These are phyloP conservation scores for Oryza glumipatula DNA, from an alignment of 176 grass and related monocot species.

Conservation along the genomic window DNA sequence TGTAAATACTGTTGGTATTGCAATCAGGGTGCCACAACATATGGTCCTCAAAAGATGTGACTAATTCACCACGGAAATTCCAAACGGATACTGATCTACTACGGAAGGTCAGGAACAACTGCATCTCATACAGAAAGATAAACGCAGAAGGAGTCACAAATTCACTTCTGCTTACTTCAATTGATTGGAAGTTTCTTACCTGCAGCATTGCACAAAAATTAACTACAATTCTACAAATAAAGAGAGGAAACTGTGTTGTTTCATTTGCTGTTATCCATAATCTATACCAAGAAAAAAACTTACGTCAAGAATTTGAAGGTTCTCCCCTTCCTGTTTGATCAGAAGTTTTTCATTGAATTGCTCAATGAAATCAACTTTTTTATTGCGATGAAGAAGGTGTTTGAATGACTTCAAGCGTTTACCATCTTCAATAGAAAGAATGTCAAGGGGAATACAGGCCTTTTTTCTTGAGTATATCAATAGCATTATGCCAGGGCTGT, in stretches of 20 bases:
- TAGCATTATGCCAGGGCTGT: constrained; percentile 73
- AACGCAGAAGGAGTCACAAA: constrained; percentile 75
- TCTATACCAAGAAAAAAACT: not conserved
- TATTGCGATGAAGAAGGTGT: constrained; percentile 67
- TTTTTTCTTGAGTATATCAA: constrained; percentile 68
- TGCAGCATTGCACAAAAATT: constrained; percentile 35
- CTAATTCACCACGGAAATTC: constrained; percentile 75
- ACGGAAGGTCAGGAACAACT: constrained; percentile 64
- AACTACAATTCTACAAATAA: constrained; percentile 20
- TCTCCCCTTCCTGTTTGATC: constrained; percentile 76
- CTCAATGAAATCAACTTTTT: constrained; percentile 70
- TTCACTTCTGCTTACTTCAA: constrained; percentile 64
- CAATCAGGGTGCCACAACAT: constrained; percentile 74
- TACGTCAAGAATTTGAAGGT: constrained; percentile 74
- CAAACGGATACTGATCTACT: constrained; percentile 60
- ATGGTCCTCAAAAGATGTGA: constrained; percentile 74
- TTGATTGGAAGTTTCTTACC: constrained; percentile 61
- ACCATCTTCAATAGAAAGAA: constrained; percentile 71
- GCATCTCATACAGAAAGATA: constrained; percentile 73
- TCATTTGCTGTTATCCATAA: not conserved
- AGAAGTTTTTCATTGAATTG: constrained; percentile 81
- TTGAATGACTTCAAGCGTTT: constrained; percentile 64
- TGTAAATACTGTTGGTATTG: constrained; percentile 76
- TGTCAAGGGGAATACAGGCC: constrained; percentile 60
- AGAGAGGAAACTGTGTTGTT: not conserved